A percentile compares a stretch with the other conserved stretches of the same genome.
Evolutionary conservation across 2,329 filamentous ascomycete species (phyloP).

Genomic region (Dendrostoma leiphaemia): DNA sequence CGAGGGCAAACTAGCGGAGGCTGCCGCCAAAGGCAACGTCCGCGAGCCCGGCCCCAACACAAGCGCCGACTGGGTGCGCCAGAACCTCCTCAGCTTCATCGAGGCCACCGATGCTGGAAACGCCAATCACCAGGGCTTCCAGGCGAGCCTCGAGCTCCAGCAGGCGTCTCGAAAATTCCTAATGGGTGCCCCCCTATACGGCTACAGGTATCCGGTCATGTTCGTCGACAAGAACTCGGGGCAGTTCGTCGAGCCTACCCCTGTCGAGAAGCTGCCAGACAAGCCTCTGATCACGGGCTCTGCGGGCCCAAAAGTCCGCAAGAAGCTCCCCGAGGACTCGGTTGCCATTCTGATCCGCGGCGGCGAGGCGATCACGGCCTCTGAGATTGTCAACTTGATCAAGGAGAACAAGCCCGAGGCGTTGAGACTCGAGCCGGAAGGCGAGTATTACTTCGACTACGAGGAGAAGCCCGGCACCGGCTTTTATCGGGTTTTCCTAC

Average conservation of each 20-base stretch:
- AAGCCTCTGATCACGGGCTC: slow-evolving; percentile 1
- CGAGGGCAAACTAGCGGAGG: slow-evolving; percentile 3
- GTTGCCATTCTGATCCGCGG: neutral
- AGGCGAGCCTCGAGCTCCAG: slow-evolving; percentile 3
- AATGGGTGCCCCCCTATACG: slow-evolving; percentile 21
- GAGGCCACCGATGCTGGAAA: slow-evolving; percentile 9
- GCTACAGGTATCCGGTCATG: slow-evolving; percentile 22
- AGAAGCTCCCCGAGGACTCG: neutral
- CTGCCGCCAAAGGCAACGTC: slow-evolving; percentile 8
- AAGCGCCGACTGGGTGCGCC: slow-evolving; percentile 17
- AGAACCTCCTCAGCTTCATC: slow-evolving; percentile 15
- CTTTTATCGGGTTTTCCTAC: slow-evolving; percentile 12
- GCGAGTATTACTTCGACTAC: slow-evolving; percentile 18
- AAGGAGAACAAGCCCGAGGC: slow-evolving; percentile 4
- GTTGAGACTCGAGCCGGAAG: slow-evolving; percentile 6
- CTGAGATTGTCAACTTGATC: slow-evolving; percentile 12
- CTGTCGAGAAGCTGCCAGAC: neutral
- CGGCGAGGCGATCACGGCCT: slow-evolving; percentile 7
- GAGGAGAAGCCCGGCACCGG: slow-evolving; percentile 1
- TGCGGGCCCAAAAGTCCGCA: neutral
- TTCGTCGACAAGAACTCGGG: slow-evolving; percentile 10
- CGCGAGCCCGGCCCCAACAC: slow-evolving; percentile 20
- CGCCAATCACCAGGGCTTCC: neutral
- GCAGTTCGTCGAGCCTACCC: slow-evolving; percentile 8
- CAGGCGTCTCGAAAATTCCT: slow-evolving; percentile 19